Conservation (phyloP, 116 monocot genomes). For the Trichopus zeylanicus region DNA sequence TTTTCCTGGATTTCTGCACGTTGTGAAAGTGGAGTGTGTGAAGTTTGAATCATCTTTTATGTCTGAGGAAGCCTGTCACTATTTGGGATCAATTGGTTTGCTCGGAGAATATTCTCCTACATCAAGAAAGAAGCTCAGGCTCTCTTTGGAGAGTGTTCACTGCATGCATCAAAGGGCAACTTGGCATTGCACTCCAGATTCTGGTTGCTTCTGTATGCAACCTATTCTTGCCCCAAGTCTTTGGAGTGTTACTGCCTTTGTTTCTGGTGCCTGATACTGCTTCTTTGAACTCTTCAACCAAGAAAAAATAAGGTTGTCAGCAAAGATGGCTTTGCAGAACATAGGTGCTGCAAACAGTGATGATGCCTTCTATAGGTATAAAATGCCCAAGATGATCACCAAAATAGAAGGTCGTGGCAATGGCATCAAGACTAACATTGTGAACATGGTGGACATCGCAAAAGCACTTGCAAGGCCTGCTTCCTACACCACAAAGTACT, state of each 20-base stretch:
- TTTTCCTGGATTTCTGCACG: background rate
- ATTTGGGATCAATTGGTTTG: conserved; percentile 46
- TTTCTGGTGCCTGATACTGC: background rate
- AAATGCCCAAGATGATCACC: conserved; percentile 39
- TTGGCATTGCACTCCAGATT: background rate
- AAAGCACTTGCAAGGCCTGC: conserved; percentile 32
- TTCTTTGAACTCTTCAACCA: background rate
- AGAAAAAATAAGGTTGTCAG: background rate
- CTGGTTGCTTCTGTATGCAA: conserved; percentile 13
- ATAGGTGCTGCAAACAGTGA: conserved; percentile 32
- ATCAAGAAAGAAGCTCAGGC: conserved; percentile 26
- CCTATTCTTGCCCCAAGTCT: background rate
- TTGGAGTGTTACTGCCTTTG: background rate
- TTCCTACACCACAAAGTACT: conserved; percentile 32
- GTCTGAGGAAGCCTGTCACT: conserved; percentile 43
- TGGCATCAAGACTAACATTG: conserved; percentile 36
- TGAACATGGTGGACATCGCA: conserved; percentile 44
- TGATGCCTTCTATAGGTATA: conserved; percentile 40
- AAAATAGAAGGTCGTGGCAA: conserved; percentile 41
- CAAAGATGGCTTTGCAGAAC: conserved; percentile 31
- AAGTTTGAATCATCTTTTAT: conserved; percentile 42
- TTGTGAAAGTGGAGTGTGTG: conserved; percentile 24
- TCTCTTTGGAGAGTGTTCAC: conserved; percentile 6
- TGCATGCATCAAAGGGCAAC: conserved; percentile 21
- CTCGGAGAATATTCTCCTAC: conserved; percentile 41